phyloP scores from a whole-genome alignment of 306 rosid species.

The Cucurbita moschata region DNA sequence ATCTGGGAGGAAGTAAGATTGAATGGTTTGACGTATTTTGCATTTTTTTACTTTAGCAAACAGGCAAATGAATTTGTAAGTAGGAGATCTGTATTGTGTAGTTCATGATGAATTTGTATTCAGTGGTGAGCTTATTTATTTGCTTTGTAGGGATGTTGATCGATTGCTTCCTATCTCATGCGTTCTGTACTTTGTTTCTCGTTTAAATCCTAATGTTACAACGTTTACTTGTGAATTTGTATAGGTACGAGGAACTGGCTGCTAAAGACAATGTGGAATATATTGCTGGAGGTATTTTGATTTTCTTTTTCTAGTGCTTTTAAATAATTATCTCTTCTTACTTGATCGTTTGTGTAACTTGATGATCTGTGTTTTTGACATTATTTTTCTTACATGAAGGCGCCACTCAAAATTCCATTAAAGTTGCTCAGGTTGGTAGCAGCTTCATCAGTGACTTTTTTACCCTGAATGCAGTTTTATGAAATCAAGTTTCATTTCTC shows the following conservation, averaged over 20 bases:
- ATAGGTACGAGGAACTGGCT: conserved; percentile 68
- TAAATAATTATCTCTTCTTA: background rate
- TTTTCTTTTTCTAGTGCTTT: background rate
- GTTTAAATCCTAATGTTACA: background rate
- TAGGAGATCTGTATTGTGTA: background rate
- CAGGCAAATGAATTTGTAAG: background rate
- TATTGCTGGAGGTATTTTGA: conserved; percentile 81
- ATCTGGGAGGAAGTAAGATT: background rate
- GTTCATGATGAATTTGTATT: background rate
- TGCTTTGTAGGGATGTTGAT: background rate
- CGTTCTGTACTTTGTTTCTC: background rate
- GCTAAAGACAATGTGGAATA: conserved; percentile 53
- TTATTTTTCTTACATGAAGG: conserved; percentile 26
- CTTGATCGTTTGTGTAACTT: background rate
- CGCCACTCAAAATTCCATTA: conserved; percentile 84
- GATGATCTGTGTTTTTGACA: background rate
- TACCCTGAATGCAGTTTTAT: background rate
- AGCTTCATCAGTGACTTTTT: background rate
- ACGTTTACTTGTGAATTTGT: conserved; percentile 2
- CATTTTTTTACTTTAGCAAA: background rate
- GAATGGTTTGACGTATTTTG: background rate
- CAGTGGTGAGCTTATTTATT: background rate
- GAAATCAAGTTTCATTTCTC: background rate
- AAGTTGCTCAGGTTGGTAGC: conserved; percentile 70
- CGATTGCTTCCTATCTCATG: background rate